These are phyloP conservation scores for Hura crepitans DNA, from an alignment of 441 rosid species.

Conservation along the genomic window DNA sequence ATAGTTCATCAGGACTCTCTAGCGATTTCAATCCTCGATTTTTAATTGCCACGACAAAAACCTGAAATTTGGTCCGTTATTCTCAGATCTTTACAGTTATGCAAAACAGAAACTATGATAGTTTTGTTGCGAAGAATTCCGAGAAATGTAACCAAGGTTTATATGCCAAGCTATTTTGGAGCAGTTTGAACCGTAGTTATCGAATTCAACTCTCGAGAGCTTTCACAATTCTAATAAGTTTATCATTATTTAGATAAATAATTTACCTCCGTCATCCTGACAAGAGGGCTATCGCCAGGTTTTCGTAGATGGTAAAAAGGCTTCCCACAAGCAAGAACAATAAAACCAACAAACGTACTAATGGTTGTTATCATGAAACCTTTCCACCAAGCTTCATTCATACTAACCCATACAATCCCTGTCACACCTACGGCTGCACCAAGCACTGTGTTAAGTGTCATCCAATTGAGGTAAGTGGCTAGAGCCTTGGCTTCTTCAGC, in stretches of 20 bases:
- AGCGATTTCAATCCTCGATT: constrained; percentile 39
- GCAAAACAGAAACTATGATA: too few relatives aligned
- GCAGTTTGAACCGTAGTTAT: too few relatives aligned
- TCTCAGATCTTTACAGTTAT: too few relatives aligned
- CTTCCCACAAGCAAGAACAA: constrained; percentile 39
- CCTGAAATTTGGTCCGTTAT: constrained; percentile 20
- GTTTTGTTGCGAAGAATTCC: too few relatives aligned
- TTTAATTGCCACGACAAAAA: constrained; percentile 35
- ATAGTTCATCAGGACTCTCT: constrained; percentile 32
- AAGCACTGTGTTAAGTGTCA: constrained; percentile 26
- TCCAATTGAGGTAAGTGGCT: constrained; percentile 46
- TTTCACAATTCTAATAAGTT: too few relatives aligned
- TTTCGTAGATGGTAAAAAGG: constrained; percentile 36
- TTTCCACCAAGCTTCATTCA: constrained; percentile 36
- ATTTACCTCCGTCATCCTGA: constrained; percentile 34
- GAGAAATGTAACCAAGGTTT: too few relatives aligned
- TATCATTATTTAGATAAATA: too few relatives aligned
- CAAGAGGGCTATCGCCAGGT: constrained; percentile 35
- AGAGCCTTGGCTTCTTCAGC: constrained; percentile 40
- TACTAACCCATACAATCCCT: constrained; percentile 39
- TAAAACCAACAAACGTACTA: constrained; percentile 30
- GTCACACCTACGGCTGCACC: constrained; percentile 51
- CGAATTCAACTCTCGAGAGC: too few relatives aligned
- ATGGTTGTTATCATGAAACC: constrained; percentile 43
- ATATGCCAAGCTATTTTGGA: too few relatives aligned